These are phyloP conservation scores for Rutstroemia sp. DNA, from an alignment of 2,329 filamentous ascomycete genomes.

Conservation along the genomic window DNA sequence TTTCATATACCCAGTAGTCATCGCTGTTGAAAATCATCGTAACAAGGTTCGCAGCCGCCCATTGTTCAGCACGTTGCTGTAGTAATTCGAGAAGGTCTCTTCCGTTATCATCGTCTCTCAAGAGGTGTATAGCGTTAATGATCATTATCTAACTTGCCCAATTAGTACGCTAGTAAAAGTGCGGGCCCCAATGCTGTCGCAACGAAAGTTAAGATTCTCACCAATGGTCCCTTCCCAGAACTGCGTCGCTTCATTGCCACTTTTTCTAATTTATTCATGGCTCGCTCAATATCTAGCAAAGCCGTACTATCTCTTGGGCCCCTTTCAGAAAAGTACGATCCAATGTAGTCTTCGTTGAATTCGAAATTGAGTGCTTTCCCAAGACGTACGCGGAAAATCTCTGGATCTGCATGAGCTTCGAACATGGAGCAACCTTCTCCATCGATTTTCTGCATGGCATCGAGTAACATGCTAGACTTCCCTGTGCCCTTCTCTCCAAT, in stretches of 20 bases:
- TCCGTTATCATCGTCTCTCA: slow-evolving; percentile 89
- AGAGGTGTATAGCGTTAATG: slow-evolving; percentile 86
- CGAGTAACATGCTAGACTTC: slow-evolving; percentile 93
- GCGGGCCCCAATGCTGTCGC: too few species aligned
- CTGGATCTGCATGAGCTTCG: slow-evolving; percentile 88
- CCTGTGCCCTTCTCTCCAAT: slow-evolving; percentile 95
- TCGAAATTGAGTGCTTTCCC: slow-evolving; percentile 95
- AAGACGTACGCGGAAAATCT: slow-evolving; percentile 88
- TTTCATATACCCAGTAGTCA: slow-evolving; percentile 98
- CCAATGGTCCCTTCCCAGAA: slow-evolving; percentile 56
- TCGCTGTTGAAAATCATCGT: slow-evolving; percentile 94
- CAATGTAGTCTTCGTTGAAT: slow-evolving; percentile 96
- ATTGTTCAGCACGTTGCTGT: slow-evolving; percentile 91
- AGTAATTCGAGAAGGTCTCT: slow-evolving; percentile 87
- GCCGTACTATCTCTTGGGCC: slow-evolving; percentile 89
- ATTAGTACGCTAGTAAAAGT: too few species aligned
- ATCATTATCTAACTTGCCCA: slow-evolving; percentile 46
- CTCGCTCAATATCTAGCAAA: slow-evolving; percentile 88
- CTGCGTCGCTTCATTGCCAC: slow-evolving; percentile 69
- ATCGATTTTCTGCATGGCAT: slow-evolving; percentile 88
- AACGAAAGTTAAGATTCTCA: slow-evolving; percentile 32
- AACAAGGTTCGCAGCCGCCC: slow-evolving; percentile 85
- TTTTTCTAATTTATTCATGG: slow-evolving; percentile 97
- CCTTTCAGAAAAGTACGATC: slow-evolving; percentile 88
- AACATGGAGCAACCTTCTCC: slow-evolving; percentile 91